Conservation (phyloP, 2,329 filamentous ascomycete genomes). For the Hawksworthiomyces lignivorus region DNA sequence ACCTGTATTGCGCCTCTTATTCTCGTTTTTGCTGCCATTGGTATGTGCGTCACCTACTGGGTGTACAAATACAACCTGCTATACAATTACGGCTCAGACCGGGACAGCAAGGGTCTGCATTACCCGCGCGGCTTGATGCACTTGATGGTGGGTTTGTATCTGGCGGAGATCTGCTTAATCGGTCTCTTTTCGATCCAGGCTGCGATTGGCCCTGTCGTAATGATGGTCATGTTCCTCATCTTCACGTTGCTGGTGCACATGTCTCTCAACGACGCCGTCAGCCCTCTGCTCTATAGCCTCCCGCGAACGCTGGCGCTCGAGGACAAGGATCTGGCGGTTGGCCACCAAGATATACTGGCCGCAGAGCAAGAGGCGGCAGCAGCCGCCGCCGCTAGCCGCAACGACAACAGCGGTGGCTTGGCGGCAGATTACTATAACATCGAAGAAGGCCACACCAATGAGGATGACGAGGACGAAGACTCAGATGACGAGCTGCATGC, state of each 20-base stretch:
- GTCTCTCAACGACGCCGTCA: constrained; percentile 60
- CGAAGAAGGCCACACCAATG: constrained; percentile 20
- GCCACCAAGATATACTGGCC: constrained; percentile 12
- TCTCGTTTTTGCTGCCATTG: constrained; percentile 70
- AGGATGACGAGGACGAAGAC: constrained; percentile 32
- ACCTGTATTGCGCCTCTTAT: constrained; percentile 78
- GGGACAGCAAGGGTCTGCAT: constrained; percentile 82
- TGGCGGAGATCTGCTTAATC: constrained; percentile 71
- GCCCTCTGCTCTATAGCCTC: constrained; percentile 63
- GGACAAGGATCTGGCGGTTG: constrained; percentile 19
- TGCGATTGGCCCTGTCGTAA: constrained; percentile 60
- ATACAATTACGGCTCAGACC: constrained; percentile 67
- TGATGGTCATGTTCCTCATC: constrained; percentile 69
- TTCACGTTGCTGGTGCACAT: constrained; percentile 72
- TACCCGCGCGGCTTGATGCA: constrained; percentile 88
- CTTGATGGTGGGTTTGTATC: constrained; percentile 71
- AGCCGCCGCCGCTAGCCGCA: not conserved
- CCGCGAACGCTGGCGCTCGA: constrained; percentile 54
- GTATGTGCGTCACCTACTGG: constrained; percentile 71
- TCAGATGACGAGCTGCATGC: constrained; percentile 24
- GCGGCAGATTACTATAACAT: constrained; percentile 25
- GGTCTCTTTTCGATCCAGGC: constrained; percentile 69
- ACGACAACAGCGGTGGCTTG: constrained; percentile 14
- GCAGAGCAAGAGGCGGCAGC: constrained; percentile 1
- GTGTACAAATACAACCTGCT: constrained; percentile 83